Evolutionary conservation across 176 grass and related monocot genomes (phyloP), one percentile per base, ranked within the genome.

Genomic region (Eleusine indica): DNA sequence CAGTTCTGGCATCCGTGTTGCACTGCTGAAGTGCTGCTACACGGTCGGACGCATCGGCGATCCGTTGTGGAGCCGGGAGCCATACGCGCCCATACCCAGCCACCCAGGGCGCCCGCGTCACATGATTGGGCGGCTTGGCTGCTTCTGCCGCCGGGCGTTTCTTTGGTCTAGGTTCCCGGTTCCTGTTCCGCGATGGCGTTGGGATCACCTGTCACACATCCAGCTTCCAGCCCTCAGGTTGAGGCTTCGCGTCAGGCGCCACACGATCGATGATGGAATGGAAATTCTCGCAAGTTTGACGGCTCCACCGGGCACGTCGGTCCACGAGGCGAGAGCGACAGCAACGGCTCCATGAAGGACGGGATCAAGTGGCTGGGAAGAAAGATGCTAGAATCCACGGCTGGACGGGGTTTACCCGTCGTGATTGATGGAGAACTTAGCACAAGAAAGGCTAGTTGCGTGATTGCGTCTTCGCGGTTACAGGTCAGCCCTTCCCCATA

Each of bases 141-240:
- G 48, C 46, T 18, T 11, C 29, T 2, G 13, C 44, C 4, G 7
- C 43, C 22, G 4, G 1, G 37, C 74, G 74, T 4, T 21, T 46
- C 25, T 35, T 1, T 6, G 76, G 16, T 39, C 49, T 25, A 37
- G 78, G 54, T 14, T 43, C 37, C 25, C 6, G 42, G 9, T 52
- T 68, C 52, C 66, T 30, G 42, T 15, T 43, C 39, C 30, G 16
- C 42, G 71, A 22, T 15, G n/a, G 46, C 73, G 88, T 82, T 17
- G 83, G 73, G 1, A 86, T 82, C 73, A 60, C 22, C 42, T 30
- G 76, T 85, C 76, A 28, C 35, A 60, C n/a, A 2, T 18, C 7
- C 2, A 15, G 6, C 49, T 5, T 68, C 65, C 19, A 58, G 74
- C 38, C 86, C 73, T 83, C 73, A 66, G 35, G 30, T 42, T 22